Conservation (phyloP, 768 basidiomycete species). For the Lepiota venenata region DNA sequence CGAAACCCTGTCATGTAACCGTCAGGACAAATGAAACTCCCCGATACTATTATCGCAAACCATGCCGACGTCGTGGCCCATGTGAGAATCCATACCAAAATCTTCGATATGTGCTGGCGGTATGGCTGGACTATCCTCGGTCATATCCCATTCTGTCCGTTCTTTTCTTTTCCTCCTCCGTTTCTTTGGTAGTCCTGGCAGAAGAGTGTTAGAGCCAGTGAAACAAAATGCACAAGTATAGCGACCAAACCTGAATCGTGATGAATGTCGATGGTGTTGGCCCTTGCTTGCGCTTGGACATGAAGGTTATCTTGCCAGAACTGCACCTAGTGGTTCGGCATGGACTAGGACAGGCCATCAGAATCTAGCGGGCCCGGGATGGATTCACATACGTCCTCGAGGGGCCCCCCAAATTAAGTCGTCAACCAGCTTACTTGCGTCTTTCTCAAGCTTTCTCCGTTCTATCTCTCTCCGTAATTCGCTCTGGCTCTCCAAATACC, state of each 20-base stretch:
- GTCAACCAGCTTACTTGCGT: constrained; percentile 49
- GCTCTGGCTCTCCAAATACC: constrained; percentile 65
- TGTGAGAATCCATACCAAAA: background rate
- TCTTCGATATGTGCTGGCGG: background rate
- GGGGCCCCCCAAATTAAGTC: constrained; percentile 69
- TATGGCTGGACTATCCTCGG: background rate
- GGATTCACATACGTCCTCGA: constrained; percentile 47
- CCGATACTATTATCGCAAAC: background rate
- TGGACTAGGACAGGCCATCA: background rate
- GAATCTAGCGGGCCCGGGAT: background rate
- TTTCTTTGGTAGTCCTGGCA: background rate
- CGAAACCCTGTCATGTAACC: background rate
- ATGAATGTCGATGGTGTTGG: constrained; percentile 35
- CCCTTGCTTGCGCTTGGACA: constrained; percentile 63
- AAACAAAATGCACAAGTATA: background rate
- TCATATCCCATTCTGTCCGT: background rate
- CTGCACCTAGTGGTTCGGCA: constrained; percentile 47
- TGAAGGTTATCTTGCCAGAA: constrained; percentile 78
- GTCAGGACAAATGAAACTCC: background rate
- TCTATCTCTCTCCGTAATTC: constrained; percentile 46
- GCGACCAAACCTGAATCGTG: background rate
- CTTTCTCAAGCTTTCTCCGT: constrained; percentile 54
- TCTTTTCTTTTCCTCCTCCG: background rate
- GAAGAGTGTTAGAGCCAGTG: background rate
- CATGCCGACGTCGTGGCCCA: constrained; percentile 1